Base-by-base conservation (phyloP, 345 rosid species). In the Hevea brasiliensis region DNA sequence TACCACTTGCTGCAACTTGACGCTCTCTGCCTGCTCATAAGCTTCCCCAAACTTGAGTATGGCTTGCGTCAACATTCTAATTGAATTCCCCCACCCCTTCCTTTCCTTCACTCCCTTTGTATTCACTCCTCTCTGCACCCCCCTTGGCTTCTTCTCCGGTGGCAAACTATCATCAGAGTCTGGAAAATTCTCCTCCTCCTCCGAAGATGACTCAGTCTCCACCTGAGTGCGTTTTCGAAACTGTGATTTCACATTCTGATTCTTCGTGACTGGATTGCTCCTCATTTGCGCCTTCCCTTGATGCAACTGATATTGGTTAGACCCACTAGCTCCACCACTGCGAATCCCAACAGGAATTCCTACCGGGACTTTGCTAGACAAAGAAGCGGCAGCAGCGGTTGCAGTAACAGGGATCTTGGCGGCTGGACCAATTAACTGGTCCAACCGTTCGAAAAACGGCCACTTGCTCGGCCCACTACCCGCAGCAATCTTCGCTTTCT, bases 1-100 rank as follows among this genome's bases (percentile, higher is more conserved):
- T 81, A 95, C 85, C 73, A 89, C 88, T 54, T 90, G 97, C 79
- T 87, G 88, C 80, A 92, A 75, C 82, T 91, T 92, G 0, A 87
- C 88, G 5, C 79, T 89, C 90, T 95, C 99, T 0, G 97, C 89
- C 63, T 85, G 85, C 84, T 92, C 99, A 45, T 91, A 95, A 3
- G 89, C 93, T 64, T 92, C 96, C 10, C 95, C 97, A 32, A 94
- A 89, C 72, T 75, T 89, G 73, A 86, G 72, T 53, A 94, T 88
- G 4, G 97, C 95, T 51, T 72, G 82, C 4, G 89, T 88, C 77
- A 92, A 72, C 81, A 84, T 86, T 67, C 74, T 80, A 69, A 83
- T 63, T 3, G 85, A 82, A 74, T 69, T 76, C 23, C 88, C 83
- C 90, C 80, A 59, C 14, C 75, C 75, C 61, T 65, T 74, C 62